Conservation (phyloP, 176 grass and related monocot genomes). For the Echinochloa phyllopogon region DNA sequence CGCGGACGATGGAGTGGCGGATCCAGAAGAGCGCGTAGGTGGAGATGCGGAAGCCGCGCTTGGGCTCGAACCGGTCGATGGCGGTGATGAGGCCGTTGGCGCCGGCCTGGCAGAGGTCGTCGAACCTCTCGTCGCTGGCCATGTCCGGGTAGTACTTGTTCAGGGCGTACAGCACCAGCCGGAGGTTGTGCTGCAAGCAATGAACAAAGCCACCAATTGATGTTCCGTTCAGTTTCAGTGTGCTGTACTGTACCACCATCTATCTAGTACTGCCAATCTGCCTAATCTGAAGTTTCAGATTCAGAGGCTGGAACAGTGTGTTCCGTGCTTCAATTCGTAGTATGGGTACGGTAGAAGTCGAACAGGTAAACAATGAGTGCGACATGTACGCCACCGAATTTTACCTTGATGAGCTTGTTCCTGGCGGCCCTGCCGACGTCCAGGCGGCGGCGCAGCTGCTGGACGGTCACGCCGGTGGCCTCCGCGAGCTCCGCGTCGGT, state of each 20-base stretch:
- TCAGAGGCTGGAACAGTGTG: neutral
- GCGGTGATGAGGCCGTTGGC: conserved; percentile 80
- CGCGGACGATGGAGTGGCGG: conserved; percentile 75
- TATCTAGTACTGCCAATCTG: neutral
- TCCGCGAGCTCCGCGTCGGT: conserved; percentile 59
- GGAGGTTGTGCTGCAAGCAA: conserved; percentile 84
- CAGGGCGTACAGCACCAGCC: conserved; percentile 77
- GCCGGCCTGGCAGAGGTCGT: conserved; percentile 87
- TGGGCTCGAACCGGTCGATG: conserved; percentile 83
- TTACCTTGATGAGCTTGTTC: conserved; percentile 89
- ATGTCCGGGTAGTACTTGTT: conserved; percentile 88
- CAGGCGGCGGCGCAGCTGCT: conserved; percentile 51
- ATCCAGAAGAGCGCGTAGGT: conserved; percentile 96
- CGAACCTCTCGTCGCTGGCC: conserved; percentile 60
- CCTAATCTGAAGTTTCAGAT: neutral
- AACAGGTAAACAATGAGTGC: no score
- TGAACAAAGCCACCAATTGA: neutral
- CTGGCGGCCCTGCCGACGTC: conserved; percentile 61
- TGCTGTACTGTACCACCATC: neutral
- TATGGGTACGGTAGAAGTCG: no score
- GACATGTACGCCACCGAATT: neutral
- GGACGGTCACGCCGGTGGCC: conserved; percentile 55
- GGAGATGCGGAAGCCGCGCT: conserved; percentile 77
- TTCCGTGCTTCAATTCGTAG: no score
- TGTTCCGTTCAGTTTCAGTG: neutral